These are phyloP conservation scores for Aspergillus pseudotamarii DNA, from an alignment of 2,329 filamentous ascomycete genomes.

Conservation along the genomic window DNA sequence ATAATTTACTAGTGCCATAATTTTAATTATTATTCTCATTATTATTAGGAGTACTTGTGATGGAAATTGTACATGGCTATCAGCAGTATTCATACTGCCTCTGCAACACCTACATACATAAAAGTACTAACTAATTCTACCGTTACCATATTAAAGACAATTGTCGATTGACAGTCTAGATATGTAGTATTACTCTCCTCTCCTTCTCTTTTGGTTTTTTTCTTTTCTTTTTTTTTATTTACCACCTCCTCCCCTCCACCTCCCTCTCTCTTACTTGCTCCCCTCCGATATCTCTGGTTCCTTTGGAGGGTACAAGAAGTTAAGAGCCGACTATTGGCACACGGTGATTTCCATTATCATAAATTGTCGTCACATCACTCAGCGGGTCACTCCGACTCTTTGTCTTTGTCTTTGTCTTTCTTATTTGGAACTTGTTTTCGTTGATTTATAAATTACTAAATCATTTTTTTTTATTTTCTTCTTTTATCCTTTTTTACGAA, in stretches of 20 bases:
- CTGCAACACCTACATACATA: neutral
- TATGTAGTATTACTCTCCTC: neutral
- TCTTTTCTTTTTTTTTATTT: neutral
- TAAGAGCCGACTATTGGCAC: neutral
- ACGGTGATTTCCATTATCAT: neutral
- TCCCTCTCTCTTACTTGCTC: neutral
- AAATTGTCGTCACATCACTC: constrained; percentile 14
- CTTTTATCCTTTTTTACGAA: neutral
- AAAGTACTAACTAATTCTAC: constrained; percentile 1
- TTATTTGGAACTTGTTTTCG: constrained; percentile 3
- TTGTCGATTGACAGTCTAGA: neutral
- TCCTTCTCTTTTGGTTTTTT: neutral
- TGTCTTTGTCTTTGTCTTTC: constrained; percentile 13
- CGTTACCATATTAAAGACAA: neutral
- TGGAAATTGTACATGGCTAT: constrained; percentile 1
- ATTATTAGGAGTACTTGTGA: constrained; percentile 1
- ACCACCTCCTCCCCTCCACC: neutral
- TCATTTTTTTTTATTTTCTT: neutral
- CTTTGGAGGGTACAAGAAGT: neutral
- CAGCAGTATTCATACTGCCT: neutral
- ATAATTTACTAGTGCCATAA: constrained; percentile 6
- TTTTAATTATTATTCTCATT: constrained; percentile 2
- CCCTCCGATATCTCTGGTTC: neutral
- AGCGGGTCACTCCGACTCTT: constrained; percentile 20
- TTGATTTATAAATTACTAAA: constrained; percentile 2